Percentiles rank a stretch among this genome's conserved stretches.
phyloP scores from a whole-genome alignment of 371 early-diverging fungal genomes.

The Mucor indicus region DNA sequence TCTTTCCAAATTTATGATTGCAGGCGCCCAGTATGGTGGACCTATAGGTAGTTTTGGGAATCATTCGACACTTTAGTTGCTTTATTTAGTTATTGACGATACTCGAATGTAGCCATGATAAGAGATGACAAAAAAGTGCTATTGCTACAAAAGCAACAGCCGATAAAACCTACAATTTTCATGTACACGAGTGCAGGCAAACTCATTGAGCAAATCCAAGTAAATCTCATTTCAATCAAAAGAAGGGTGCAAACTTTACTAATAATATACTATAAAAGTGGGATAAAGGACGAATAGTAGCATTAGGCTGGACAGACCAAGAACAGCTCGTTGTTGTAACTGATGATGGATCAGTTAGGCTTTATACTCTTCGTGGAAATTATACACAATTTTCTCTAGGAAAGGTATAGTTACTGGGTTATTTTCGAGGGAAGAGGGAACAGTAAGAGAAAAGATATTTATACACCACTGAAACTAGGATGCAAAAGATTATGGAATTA shows the following conservation, averaged over 20 bases:
- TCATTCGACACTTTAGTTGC: background rate
- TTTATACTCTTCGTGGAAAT: slow-evolving; percentile 81
- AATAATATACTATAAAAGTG: slow-evolving; percentile 50
- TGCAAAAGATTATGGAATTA: slow-evolving; percentile 74
- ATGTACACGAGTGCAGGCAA: slow-evolving; percentile 86
- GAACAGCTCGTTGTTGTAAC: slow-evolving; percentile 88
- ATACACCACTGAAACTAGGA: no score
- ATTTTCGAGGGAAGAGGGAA: no score
- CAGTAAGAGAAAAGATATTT: no score
- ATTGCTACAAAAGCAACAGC: slow-evolving; percentile 67
- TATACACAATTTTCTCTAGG: slow-evolving; percentile 83
- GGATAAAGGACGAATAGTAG: slow-evolving; percentile 87
- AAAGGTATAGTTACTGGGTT: no score
- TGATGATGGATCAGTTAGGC: slow-evolving; percentile 83
- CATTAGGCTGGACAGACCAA: slow-evolving; percentile 85
- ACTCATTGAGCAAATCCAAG: slow-evolving; percentile 82
- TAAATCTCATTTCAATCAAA: slow-evolving; percentile 26
- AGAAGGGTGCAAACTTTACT: background rate
- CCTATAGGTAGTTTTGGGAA: slow-evolving; percentile 72
- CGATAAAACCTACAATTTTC: slow-evolving; percentile 76
- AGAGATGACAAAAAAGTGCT: slow-evolving; percentile 83
- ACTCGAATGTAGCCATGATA: slow-evolving; percentile 67
- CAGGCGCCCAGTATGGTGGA: slow-evolving; percentile 87
- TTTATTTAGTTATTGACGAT: background rate
- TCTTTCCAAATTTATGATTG: slow-evolving; percentile 76